A percentile compares a stretch with the other conserved stretches of the same genome.
Conservation (phyloP, 495 filamentous ascomycete species). For the Penicillium macrosclerotiorum region DNA sequence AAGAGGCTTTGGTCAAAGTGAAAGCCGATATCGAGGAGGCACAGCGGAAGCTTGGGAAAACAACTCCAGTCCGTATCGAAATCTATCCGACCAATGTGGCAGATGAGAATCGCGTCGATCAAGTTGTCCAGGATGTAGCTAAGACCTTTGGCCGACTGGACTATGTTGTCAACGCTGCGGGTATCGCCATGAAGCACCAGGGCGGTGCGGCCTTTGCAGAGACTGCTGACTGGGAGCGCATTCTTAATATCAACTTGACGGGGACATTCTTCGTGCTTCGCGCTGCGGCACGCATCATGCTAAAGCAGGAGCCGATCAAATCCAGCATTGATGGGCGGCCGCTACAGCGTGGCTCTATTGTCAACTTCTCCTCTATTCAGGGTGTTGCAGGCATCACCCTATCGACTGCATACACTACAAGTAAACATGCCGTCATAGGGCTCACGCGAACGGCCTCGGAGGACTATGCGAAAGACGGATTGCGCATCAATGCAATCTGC, state of each 20-base stretch:
- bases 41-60: neutral
- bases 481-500: constrained; percentile 46
- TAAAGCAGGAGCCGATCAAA: constrained; percentile 38
- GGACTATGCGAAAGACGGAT: constrained; percentile 41
- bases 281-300: constrained; percentile 38
- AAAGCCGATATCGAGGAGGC: constrained; percentile 17
- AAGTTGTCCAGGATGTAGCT: constrained; percentile 23
- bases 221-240: constrained; percentile 35
- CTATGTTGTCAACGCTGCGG: constrained; percentile 44
- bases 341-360: constrained; percentile 32
- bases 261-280: constrained; percentile 42
- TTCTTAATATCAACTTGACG: constrained; percentile 41
- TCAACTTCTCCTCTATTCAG: constrained; percentile 45
- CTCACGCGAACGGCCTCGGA: constrained; percentile 40
- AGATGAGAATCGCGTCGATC: constrained; percentile 29
- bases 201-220: constrained; percentile 30
- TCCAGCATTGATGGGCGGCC: constrained; percentile 25
- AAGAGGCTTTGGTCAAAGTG: constrained; percentile 13
- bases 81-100: constrained; percentile 29
- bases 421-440: constrained; percentile 35
- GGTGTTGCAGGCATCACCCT: constrained; percentile 29
- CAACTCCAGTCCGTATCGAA: constrained; percentile 10
- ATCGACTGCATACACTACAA: constrained; percentile 32
- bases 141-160: constrained; percentile 39
- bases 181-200: constrained; percentile 34